These are phyloP conservation scores for Misopates orontium DNA, from an alignment of 257 asterid genomes.

Conservation along the genomic window DNA sequence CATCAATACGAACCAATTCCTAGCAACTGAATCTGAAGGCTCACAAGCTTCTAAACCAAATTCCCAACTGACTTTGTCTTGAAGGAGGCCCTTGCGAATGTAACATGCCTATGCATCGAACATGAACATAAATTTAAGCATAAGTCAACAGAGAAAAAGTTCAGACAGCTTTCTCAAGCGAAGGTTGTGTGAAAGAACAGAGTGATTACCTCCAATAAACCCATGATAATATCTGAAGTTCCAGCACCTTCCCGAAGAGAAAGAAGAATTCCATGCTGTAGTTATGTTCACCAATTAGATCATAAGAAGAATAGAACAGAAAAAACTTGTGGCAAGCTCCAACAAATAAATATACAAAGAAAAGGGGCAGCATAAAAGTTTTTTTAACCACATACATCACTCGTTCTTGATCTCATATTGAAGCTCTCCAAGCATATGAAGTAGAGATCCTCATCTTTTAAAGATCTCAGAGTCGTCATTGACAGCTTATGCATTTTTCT, in stretches of 20 bases:
- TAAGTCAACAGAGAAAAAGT: no score
- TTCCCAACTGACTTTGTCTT: conserved; percentile 32
- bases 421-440: conserved; percentile 72
- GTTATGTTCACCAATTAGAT: conserved; percentile 16
- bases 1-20: conserved; percentile 57
- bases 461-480: conserved; percentile 50
- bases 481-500: conserved; percentile 57
- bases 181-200: conserved; percentile 1
- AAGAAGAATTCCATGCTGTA: conserved; percentile 63
- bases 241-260: conserved; percentile 75
- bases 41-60: conserved; percentile 33
- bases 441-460: conserved; percentile 53
- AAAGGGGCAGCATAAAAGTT: not conserved
- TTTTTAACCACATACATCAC: conserved; percentile 42
- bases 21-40: conserved; percentile 27
- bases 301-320: conserved; percentile 17
- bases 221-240: conserved; percentile 59
- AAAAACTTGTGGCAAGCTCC: conserved; percentile 2
- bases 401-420: conserved; percentile 34
- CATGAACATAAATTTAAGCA: not conserved
- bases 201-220: conserved; percentile 63
- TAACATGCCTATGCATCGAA: conserved; percentile 57
- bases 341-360: not conserved
- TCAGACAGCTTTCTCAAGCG: no score
- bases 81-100: conserved; percentile 48